These are phyloP conservation scores for Salix udensis DNA, from an alignment of 345 rosid species.

Conservation along the genomic window DNA sequence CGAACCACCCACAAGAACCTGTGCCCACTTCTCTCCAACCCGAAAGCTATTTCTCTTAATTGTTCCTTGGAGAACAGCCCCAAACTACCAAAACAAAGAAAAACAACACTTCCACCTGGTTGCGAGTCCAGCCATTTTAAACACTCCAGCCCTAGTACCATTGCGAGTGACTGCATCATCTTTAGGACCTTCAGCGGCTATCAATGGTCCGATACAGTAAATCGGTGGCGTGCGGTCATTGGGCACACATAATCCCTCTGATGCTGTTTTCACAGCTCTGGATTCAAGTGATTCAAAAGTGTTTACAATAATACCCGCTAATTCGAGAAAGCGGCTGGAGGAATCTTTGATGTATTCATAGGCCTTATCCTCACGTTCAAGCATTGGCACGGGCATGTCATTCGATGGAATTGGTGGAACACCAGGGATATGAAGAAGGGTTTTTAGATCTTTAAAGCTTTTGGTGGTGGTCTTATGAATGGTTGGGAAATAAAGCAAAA, in stretches of 20 bases:
- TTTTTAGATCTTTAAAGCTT: slow-evolving; percentile 16
- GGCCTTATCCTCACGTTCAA: slow-evolving; percentile 14
- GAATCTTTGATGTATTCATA: slow-evolving; percentile 14
- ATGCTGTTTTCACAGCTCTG: slow-evolving; percentile 30
- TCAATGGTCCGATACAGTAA: slow-evolving; percentile 56
- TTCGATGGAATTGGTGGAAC: slow-evolving; percentile 19
- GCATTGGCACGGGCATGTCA: slow-evolving; percentile 15
- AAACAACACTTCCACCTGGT: slow-evolving; percentile 34
- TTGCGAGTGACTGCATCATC: not conserved
- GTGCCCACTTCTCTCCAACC: slow-evolving; percentile 39
- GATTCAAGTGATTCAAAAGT: slow-evolving; percentile 53
- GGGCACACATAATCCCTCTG: slow-evolving; percentile 41
- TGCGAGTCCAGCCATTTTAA: slow-evolving; percentile 43
- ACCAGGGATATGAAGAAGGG: slow-evolving; percentile 25
- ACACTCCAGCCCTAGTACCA: slow-evolving; percentile 14
- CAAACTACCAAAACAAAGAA: slow-evolving; percentile 45
- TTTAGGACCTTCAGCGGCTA: not conserved
- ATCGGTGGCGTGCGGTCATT: slow-evolving; percentile 33
- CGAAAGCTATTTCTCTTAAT: slow-evolving; percentile 44
- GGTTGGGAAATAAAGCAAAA: slow-evolving; percentile 12
- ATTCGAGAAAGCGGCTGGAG: too few relatives aligned
- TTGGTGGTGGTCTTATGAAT: not conserved
- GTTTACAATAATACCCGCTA: slow-evolving; percentile 48
- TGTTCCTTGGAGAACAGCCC: slow-evolving; percentile 36
- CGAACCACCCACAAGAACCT: slow-evolving; percentile 52